Percentiles rank a stretch among this genome's conserved stretches.
These are phyloP conservation scores for Aspergillus hancockii DNA, from an alignment of 495 filamentous ascomycete genomes.

Conservation along the genomic window DNA sequence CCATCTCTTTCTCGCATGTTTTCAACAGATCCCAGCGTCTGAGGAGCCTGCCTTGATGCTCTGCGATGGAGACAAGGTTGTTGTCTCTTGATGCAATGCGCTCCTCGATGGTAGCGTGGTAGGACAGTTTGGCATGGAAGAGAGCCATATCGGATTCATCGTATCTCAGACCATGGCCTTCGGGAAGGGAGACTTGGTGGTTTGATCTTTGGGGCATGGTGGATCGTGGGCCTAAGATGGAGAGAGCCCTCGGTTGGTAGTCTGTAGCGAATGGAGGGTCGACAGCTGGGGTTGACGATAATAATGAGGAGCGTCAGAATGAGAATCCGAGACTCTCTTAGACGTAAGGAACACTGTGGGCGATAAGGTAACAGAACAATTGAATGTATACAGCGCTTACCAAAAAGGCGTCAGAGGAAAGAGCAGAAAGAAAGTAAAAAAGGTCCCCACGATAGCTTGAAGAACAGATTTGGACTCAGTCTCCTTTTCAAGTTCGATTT, in stretches of 20 bases:
- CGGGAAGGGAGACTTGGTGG: conserved; percentile 34
- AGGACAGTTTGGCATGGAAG: conserved; percentile 42
- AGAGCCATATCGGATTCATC: conserved; percentile 47
- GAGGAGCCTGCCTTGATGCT: conserved; percentile 38
- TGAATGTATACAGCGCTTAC: no score
- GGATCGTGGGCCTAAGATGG: neutral
- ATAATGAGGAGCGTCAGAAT: no score
- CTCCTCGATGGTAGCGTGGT: conserved; percentile 42
- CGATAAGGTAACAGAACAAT: no score
- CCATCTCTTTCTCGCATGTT: conserved; percentile 38
- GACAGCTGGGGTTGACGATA: no score
- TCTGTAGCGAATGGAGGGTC: neutral
- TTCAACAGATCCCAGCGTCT: conserved; percentile 44
- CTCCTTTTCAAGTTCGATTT: neutral
- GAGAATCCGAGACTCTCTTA: no score
- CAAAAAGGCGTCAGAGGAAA: neutral
- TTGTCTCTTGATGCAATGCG: conserved; percentile 37
- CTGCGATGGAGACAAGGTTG: conserved; percentile 40
- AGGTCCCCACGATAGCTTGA: neutral
- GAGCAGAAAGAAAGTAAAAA: neutral
- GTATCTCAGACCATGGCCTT: conserved; percentile 42
- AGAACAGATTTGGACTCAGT: neutral
- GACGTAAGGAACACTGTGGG: no score
- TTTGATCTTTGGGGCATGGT: conserved; percentile 31
- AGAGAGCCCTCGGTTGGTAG: neutral